Evolutionary conservation across 2,329 filamentous ascomycete species (phyloP).

Genomic region (Alternaria sp.): DNA sequence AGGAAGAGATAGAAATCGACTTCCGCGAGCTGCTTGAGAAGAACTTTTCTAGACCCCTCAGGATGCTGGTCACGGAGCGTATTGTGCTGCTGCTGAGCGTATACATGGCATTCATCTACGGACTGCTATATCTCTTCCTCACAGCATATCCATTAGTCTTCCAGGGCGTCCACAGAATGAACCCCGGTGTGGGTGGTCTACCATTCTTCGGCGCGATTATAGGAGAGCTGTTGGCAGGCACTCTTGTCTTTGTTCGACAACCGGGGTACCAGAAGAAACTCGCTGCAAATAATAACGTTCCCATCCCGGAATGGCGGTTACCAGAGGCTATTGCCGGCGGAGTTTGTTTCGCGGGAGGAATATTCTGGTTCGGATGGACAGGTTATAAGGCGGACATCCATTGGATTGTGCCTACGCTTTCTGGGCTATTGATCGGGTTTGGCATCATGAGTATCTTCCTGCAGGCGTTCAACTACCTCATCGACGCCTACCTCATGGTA

Average conservation of each 20-base stretch:
- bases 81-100: conserved; percentile 55
- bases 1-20: conserved; percentile 63
- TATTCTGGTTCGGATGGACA: no score
- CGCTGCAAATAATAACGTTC: conserved; percentile 59
- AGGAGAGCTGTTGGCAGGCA: conserved; percentile 75
- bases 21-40: conserved; percentile 60
- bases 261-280: conserved; percentile 69
- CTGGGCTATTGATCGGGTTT: conserved; percentile 64
- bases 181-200: conserved; percentile 74
- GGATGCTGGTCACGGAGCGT: conserved; percentile 60
- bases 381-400: no score
- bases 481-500: conserved; percentile 66
- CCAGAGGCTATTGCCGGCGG: conserved; percentile 65
- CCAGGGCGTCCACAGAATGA: conserved; percentile 74
- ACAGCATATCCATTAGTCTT: conserved; percentile 88
- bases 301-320: conserved; percentile 66
- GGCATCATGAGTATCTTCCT: conserved; percentile 67
- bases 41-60: conserved; percentile 62
- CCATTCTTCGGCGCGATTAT: conserved; percentile 87
- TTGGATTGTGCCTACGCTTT: no score
- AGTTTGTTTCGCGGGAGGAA: conserved; percentile 47
- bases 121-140: conserved; percentile 83
- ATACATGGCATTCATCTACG: conserved; percentile 60
- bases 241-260: conserved; percentile 70
- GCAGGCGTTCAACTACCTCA: conserved; percentile 67